A percentile compares a stretch with the other conserved stretches of the same genome.
Conservation (phyloP, 169 alveolate species). For the Besnoitia besnoiti region DNA sequence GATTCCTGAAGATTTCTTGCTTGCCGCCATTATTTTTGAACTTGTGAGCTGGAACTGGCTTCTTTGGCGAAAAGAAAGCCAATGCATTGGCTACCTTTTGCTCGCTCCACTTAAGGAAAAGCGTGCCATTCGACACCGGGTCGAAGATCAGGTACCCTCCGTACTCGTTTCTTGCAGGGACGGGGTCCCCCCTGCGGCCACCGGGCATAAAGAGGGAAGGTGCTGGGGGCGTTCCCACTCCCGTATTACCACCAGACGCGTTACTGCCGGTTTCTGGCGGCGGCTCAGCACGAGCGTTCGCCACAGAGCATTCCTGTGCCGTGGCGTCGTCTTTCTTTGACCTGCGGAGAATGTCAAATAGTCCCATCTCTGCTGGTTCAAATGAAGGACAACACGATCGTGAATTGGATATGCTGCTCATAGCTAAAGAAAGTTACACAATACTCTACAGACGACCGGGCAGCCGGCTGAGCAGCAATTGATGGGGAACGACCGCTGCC, state of each 20-base stretch:
- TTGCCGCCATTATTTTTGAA: conserved; percentile 69
- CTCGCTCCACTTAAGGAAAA: conserved; percentile 73
- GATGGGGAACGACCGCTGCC: too few species aligned
- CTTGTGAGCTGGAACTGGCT: conserved; percentile 72
- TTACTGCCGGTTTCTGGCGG: neutral
- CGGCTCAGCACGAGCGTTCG: neutral
- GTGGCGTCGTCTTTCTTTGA: neutral
- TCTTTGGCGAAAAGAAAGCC: conserved; percentile 69
- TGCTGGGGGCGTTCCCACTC: neutral
- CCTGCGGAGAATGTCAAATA: neutral
- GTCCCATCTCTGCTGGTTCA: neutral
- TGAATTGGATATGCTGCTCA: too few species aligned
- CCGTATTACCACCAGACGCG: too few species aligned
- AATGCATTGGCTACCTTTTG: conserved; percentile 68
- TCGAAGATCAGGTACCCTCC: conserved; percentile 75
- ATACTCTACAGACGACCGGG: too few species aligned
- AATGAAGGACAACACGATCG: too few species aligned
- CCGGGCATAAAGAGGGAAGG: too few species aligned
- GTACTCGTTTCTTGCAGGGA: conserved; percentile 57
- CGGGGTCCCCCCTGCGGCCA: neutral
- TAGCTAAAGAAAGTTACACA: too few species aligned
- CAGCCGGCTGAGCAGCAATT: too few species aligned
- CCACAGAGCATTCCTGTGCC: neutral
- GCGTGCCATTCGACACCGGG: conserved; percentile 74
- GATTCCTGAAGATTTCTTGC: conserved; percentile 71